phyloP scores from a whole-genome alignment of 768 basidiomycete species.

The Boletus sensibilis region DNA sequence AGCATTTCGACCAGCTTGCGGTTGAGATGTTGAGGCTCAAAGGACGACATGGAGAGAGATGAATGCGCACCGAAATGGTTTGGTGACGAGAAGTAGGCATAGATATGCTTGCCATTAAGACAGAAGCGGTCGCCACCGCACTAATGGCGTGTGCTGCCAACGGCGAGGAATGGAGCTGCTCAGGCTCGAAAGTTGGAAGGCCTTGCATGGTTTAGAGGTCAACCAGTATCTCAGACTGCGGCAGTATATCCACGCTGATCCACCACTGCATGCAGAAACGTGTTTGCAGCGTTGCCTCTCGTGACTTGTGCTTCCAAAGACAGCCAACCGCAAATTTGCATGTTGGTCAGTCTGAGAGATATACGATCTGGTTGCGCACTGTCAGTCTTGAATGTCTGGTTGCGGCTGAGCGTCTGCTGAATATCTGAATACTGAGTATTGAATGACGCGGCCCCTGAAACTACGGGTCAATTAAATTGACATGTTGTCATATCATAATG shows the following conservation, averaged over 20 bases:
- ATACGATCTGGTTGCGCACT: neutral
- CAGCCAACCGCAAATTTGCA: slow-evolving; percentile 4
- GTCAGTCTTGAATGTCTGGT: neutral
- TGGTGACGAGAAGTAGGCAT: slow-evolving; percentile 27
- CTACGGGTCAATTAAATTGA: neutral
- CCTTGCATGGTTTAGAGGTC: slow-evolving; percentile 32
- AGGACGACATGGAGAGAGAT: slow-evolving; percentile 14
- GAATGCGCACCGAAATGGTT: slow-evolving; percentile 31
- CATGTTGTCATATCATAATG: neutral
- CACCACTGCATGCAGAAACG: slow-evolving; percentile 27
- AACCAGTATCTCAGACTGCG: slow-evolving; percentile 18
- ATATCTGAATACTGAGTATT: neutral
- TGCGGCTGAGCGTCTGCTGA: neutral
- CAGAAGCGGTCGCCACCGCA: slow-evolving; percentile 33
- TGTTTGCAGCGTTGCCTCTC: slow-evolving; percentile 32
- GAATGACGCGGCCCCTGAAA: neutral
- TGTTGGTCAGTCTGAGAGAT: neutral
- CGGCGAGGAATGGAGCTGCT: slow-evolving; percentile 27
- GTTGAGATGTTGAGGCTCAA: slow-evolving; percentile 9
- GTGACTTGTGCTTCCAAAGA: slow-evolving; percentile 9
- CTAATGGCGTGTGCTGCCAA: slow-evolving; percentile 31
- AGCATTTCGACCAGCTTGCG: slow-evolving; percentile 39
- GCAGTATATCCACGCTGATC: slow-evolving; percentile 26
- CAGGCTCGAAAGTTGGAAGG: slow-evolving; percentile 31
- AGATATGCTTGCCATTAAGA: slow-evolving; percentile 30